Conservation (phyloP, 176 grass and related monocot species). For the Zoysia pacifica region DNA sequence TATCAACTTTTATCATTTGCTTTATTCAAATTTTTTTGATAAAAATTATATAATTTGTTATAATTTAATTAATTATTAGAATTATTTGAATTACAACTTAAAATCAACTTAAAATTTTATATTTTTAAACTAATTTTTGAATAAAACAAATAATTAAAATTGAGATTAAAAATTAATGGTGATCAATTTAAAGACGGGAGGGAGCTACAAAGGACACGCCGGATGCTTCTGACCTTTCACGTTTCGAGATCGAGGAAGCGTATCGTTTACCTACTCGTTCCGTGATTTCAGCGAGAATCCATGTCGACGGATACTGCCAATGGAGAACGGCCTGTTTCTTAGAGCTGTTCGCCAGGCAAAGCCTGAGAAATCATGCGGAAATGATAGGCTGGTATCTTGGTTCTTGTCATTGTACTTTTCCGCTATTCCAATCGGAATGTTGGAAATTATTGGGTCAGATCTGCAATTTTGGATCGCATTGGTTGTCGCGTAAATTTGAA, state of each 20-base stretch:
- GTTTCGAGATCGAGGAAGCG: neutral
- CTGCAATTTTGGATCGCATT: neutral
- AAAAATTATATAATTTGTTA: too few relatives aligned
- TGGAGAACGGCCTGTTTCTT: neutral
- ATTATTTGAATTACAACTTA: too few relatives aligned
- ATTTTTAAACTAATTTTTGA: too few relatives aligned
- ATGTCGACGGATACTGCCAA: slow-evolving; percentile 11
- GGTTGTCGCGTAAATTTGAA: neutral
- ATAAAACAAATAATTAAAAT: too few relatives aligned
- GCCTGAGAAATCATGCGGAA: slow-evolving; percentile 17
- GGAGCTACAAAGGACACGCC: neutral
- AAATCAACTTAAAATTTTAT: too few relatives aligned
- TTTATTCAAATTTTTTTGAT: too few relatives aligned
- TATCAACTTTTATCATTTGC: too few relatives aligned
- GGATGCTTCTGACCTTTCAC: neutral
- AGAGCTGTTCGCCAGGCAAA: neutral
- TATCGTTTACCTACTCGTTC: neutral
- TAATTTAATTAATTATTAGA: too few relatives aligned
- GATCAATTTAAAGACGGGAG: too few relatives aligned
- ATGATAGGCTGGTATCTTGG: neutral
- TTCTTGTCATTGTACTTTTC: neutral
- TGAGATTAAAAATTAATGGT: too few relatives aligned
- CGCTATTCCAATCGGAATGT: neutral
- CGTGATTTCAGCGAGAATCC: slow-evolving; percentile 20
- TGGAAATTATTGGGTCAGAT: neutral